phyloP scores from a whole-genome alignment of 2,329 filamentous ascomycete genomes.

The Emydomyces testavorans region DNA sequence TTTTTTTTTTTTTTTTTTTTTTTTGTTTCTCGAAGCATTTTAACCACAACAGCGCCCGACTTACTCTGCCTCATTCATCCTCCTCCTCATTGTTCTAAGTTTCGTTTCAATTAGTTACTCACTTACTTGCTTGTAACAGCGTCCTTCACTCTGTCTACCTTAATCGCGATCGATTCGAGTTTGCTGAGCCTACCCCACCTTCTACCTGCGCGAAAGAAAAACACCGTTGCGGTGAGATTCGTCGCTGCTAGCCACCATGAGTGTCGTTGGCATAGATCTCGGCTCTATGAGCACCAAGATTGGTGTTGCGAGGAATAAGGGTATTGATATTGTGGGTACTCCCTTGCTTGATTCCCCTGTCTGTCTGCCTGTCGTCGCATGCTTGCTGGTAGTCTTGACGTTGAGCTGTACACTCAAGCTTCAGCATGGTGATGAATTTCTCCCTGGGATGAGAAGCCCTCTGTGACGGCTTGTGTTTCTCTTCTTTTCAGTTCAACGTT shows the following conservation, averaged over 20 bases:
- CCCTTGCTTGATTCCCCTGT: slow-evolving; percentile 17
- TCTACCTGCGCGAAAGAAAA: slow-evolving; percentile 9
- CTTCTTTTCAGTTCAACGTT: slow-evolving; percentile 4
- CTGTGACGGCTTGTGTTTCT: background rate
- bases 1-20: background rate
- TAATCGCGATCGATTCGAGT: background rate
- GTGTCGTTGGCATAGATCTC: slow-evolving; percentile 75
- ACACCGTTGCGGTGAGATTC: background rate
- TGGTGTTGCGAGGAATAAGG: slow-evolving; percentile 93
- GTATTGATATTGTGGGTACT: slow-evolving; percentile 89
- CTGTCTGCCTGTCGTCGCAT: background rate
- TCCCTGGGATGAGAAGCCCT: background rate
- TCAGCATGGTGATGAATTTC: background rate
- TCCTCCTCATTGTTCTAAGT: background rate
- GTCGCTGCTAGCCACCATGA: slow-evolving; percentile 38
- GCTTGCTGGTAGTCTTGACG: background rate
- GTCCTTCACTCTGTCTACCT: background rate
- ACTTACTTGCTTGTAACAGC: slow-evolving; percentile 1
- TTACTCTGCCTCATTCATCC: background rate
- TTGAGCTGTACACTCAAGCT: background rate
- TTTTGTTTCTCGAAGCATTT: background rate
- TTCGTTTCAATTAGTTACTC: background rate
- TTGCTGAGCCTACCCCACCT: slow-evolving; percentile 17
- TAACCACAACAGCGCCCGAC: background rate
- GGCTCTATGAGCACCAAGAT: slow-evolving; percentile 94